Conservation (phyloP, 148 eudicot genomes). For the Gaultheria prostrata region DNA sequence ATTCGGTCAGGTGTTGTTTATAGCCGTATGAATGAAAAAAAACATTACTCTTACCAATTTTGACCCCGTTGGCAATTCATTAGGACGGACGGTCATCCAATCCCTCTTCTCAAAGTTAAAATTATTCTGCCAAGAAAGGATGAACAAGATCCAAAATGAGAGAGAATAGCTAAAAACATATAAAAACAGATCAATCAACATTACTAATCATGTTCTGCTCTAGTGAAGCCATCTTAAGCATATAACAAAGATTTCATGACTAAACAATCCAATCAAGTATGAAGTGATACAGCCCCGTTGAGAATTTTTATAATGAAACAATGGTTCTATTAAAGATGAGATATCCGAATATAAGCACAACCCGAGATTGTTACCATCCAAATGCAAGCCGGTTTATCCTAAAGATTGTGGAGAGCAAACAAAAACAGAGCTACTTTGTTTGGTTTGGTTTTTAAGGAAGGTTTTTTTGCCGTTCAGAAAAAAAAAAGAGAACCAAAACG, state of each 20-base stretch:
- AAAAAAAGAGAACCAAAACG: no score
- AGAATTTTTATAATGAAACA: neutral
- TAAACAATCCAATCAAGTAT: slow-evolving; percentile 7
- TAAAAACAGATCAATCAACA: neutral
- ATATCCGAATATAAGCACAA: neutral
- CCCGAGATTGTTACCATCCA: neutral
- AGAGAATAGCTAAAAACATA: neutral
- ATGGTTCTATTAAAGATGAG: neutral
- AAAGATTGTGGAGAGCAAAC: no score
- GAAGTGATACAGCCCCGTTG: neutral
- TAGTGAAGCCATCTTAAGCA: neutral
- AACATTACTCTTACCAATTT: slow-evolving; percentile 42
- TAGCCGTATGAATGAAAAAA: neutral
- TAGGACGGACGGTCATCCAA: slow-evolving; percentile 44
- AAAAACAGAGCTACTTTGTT: no score
- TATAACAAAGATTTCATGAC: slow-evolving; percentile 1
- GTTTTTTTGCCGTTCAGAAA: no score
- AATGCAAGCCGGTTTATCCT: neutral
- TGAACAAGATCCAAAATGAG: neutral
- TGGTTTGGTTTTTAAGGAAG: no score
- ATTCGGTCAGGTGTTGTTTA: neutral
- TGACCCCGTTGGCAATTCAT: slow-evolving; percentile 51
- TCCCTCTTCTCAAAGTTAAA: slow-evolving; percentile 53
- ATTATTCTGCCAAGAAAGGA: slow-evolving; percentile 41
- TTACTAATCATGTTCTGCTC: neutral